A percentile compares a stretch with the other conserved stretches of the same genome.
Conservation (phyloP, 2,329 filamentous ascomycete genomes). For the Knufia petricola region DNA sequence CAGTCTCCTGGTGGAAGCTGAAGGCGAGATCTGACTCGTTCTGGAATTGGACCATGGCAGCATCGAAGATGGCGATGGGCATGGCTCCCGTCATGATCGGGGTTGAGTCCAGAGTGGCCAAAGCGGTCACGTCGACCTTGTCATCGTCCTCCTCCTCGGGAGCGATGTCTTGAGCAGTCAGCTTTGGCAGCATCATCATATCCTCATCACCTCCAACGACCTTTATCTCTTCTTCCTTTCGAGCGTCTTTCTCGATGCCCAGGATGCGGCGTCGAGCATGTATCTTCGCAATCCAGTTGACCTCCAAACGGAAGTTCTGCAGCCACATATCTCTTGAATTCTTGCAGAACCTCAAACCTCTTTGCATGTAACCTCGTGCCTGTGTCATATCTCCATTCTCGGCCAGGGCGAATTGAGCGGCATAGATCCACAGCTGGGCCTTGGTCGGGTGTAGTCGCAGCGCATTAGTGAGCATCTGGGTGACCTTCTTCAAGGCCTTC, state of each 20-base stretch:
- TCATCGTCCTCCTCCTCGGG: conserved; percentile 44
- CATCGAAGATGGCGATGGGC: conserved; percentile 82
- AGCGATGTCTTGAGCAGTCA: conserved; percentile 55
- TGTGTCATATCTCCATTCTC: conserved; percentile 76
- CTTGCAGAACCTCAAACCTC: conserved; percentile 82
- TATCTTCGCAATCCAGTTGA: conserved; percentile 81
- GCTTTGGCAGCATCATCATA: conserved; percentile 47
- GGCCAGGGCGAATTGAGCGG: conserved; percentile 70
- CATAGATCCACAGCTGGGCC: conserved; percentile 71
- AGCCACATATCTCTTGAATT: conserved; percentile 67
- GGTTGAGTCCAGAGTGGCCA: conserved; percentile 59
- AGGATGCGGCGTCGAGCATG: conserved; percentile 61
- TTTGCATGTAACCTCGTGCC: conserved; percentile 76
- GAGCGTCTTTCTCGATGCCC: conserved; percentile 47
- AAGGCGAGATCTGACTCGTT: conserved; percentile 57
- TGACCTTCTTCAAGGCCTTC: conserved; percentile 52
- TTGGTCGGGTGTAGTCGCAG: conserved; percentile 79
- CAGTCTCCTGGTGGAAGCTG: conserved; percentile 71
- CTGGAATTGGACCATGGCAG: conserved; percentile 68
- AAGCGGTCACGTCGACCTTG: conserved; percentile 43
- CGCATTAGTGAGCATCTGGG: conserved; percentile 54
- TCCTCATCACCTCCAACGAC: conserved; percentile 42
- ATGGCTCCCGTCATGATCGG: conserved; percentile 89
- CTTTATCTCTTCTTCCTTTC: conserved; percentile 26
- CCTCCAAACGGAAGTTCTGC: conserved; percentile 83